Evolutionary conservation across 192 early-diverging fungal genomes (phyloP).

Genomic region (Gaertneriomyces sp.): DNA sequence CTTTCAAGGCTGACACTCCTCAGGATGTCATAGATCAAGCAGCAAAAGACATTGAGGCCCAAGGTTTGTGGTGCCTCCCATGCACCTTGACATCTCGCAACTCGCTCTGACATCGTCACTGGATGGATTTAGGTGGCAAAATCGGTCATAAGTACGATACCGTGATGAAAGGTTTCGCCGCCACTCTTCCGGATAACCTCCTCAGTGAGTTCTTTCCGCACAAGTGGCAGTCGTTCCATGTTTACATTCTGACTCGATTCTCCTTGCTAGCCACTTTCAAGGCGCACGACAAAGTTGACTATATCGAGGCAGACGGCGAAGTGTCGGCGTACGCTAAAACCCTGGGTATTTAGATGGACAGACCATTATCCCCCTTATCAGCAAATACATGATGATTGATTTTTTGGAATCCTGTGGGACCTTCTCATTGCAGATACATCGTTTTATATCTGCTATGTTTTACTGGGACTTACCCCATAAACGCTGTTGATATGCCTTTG

Average conservation of each 20-base stretch:
- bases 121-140: conserved; percentile 34
- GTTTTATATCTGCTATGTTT: no score
- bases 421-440: no score
- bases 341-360: conserved; percentile 22
- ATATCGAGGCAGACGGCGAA: conserved; percentile 58
- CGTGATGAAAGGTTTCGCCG: conserved; percentile 55
- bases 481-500: no score
- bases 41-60: conserved; percentile 27
- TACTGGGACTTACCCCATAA: no score
- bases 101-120: background rate
- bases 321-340: conserved; percentile 43
- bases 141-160: conserved; percentile 49
- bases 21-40: conserved; percentile 39
- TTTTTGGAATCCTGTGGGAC: no score
- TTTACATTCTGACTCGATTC: background rate
- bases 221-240: no score
- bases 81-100: background rate
- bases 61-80: conserved; percentile 8
- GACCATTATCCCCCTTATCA: no score
- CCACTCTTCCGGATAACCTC: conserved; percentile 48
- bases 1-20: conserved; percentile 53
- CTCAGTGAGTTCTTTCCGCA: conserved; percentile 30
- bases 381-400: no score
- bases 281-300: conserved; percentile 39
- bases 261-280: conserved; percentile 36